Conservation (phyloP, 805 yeast species). For the Candida xiaguanensis region DNA sequence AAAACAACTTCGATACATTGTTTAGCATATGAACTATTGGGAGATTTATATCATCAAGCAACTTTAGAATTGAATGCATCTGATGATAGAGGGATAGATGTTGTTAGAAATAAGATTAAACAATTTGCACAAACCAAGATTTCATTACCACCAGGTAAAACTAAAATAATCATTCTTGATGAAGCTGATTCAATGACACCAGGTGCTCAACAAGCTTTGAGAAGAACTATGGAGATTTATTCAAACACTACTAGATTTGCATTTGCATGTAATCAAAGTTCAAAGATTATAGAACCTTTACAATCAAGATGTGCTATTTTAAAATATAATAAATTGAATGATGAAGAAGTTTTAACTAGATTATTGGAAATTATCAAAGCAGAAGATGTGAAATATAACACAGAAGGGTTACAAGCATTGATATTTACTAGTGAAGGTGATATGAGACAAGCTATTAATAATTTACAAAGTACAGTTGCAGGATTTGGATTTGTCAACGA, state of each 20-base stretch:
- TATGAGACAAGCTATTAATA: constrained; percentile 97
- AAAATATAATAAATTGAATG: constrained; percentile 75
- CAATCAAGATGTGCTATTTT: constrained; percentile 96
- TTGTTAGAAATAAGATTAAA: constrained; percentile 89
- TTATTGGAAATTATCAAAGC: constrained; percentile 63
- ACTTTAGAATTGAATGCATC: constrained; percentile 92
- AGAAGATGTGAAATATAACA: constrained; percentile 74
- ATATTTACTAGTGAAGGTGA: constrained; percentile 97
- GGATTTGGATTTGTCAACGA: constrained; percentile 92
- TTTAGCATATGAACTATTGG: constrained; percentile 79
- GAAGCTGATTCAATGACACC: constrained; percentile 98
- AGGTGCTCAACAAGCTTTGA: constrained; percentile 91
- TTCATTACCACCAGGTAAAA: constrained; percentile 80
- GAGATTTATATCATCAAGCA: constrained; percentile 70
- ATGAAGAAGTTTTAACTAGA: constrained; percentile 79
- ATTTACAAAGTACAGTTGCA: constrained; percentile 88
- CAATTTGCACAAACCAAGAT: constrained; percentile 95
- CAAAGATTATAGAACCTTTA: constrained; percentile 92
- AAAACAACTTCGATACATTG: constrained; percentile 93
- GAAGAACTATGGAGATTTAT: constrained; percentile 93
- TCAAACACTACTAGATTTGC: constrained; percentile 96
- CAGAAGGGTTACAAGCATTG: constrained; percentile 89
- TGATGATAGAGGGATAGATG: constrained; percentile 97
- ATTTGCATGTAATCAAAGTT: constrained; percentile 95
- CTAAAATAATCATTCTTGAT: constrained; percentile 88